Evolutionary conservation across 345 rosid genomes (phyloP).

Genomic region (Hibiscus syriacus): DNA sequence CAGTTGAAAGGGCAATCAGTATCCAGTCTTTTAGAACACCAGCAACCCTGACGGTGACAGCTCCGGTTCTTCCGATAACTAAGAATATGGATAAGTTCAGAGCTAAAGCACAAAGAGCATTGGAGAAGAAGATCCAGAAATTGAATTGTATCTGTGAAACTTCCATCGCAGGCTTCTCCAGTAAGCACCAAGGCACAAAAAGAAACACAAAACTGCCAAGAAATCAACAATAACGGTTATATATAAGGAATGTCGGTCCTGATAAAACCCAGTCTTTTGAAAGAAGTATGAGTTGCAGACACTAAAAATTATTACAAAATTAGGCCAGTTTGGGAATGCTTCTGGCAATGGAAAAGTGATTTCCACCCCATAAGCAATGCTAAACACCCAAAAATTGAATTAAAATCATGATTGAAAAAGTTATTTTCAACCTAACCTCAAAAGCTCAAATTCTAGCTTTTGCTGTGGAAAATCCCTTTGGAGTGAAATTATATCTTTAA

Average conservation of each 20-base stretch:
- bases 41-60: conserved; percentile 89
- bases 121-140: conserved; percentile 96
- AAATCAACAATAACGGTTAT: background rate
- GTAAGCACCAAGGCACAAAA: conserved; percentile 81
- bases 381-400: no score
- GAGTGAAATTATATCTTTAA: no score
- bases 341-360: no score
- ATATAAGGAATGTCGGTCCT: background rate
- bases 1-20: conserved; percentile 87
- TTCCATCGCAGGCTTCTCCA: conserved; percentile 85
- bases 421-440: no score
- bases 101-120: conserved; percentile 86
- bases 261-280: no score
- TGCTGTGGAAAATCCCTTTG: no score
- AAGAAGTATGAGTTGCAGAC: background rate
- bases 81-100: conserved; percentile 86
- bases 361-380: no score
- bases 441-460: no score
- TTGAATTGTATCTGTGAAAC: conserved; percentile 82
- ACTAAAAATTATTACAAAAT: no score
- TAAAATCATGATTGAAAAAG: no score
- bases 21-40: conserved; percentile 98
- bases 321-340: no score
- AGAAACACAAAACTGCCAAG: conserved; percentile 75
- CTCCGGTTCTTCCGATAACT: conserved; percentile 89